A percentile compares a stretch with the other conserved stretches of the same genome.
Conservation (phyloP, 2,329 filamentous ascomycete species). For the Didymella pomorum region DNA sequence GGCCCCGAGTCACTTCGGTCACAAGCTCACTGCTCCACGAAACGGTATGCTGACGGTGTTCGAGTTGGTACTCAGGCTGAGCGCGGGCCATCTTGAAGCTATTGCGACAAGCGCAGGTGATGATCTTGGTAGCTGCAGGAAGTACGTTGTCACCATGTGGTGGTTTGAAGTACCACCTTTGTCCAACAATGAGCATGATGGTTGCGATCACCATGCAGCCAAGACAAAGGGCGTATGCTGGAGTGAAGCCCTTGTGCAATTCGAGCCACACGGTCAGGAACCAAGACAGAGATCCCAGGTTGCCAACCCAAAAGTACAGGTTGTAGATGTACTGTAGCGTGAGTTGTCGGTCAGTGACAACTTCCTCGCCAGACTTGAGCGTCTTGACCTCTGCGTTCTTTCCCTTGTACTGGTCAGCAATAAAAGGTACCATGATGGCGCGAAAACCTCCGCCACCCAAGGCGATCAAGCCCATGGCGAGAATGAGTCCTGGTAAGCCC, state of each 20-base stretch:
- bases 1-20: slow-evolving; percentile 38
- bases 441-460: slow-evolving; percentile 52
- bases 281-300: slow-evolving; percentile 73
- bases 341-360: slow-evolving; percentile 45
- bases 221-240: slow-evolving; percentile 68
- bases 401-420: slow-evolving; percentile 48
- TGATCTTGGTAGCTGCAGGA: slow-evolving; percentile 35
- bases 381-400: slow-evolving; percentile 30
- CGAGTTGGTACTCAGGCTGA: slow-evolving; percentile 37
- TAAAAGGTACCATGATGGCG: slow-evolving; percentile 48
- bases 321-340: slow-evolving; percentile 53
- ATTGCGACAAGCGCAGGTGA: slow-evolving; percentile 38
- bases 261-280: slow-evolving; percentile 73
- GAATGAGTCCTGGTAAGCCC: slow-evolving; percentile 38
- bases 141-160: slow-evolving; percentile 36
- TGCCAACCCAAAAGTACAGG: slow-evolving; percentile 56
- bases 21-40: slow-evolving; percentile 40
- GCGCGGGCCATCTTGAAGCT: slow-evolving; percentile 39
- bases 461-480: slow-evolving; percentile 49
- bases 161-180: slow-evolving; percentile 29
- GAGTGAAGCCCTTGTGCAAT: slow-evolving; percentile 70
- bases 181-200: slow-evolving; percentile 57
- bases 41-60: slow-evolving; percentile 31
- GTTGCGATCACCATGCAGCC: slow-evolving; percentile 70
- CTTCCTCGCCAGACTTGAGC: slow-evolving; percentile 41